A percentile compares a stretch with the other conserved stretches of the same genome.
Evolutionary conservation across 345 rosid species (phyloP).

Genomic region (Syzygium jambos): DNA sequence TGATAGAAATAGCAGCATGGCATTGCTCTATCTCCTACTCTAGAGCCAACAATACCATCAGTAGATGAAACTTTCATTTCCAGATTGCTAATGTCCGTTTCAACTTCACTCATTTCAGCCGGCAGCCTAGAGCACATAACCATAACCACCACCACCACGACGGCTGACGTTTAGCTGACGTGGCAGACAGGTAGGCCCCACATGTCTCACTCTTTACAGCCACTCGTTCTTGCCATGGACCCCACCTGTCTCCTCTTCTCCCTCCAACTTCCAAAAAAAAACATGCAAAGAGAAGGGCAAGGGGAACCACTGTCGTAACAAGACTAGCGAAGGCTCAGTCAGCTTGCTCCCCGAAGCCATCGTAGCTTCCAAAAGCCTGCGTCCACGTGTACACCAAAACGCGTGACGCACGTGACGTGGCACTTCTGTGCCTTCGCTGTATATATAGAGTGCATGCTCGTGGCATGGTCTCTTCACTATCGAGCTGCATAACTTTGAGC

Average conservation of each 20-base stretch:
- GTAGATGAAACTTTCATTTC: not conserved
- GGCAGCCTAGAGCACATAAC: not conserved
- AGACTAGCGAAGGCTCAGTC: not conserved
- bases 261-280: not conserved
- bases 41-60: not conserved
- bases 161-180: slow-evolving; percentile 14
- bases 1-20: not conserved
- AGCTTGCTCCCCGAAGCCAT: not conserved
- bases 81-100: not conserved
- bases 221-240: slow-evolving; percentile 25
- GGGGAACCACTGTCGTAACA: not conserved
- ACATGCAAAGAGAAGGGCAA: not conserved
- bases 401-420: not conserved
- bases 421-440: not conserved
- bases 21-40: not conserved
- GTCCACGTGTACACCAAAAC: not conserved
- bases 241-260: slow-evolving; percentile 20
- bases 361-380: not conserved
- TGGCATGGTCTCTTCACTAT: not conserved
- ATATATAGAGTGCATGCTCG: not conserved
- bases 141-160: not conserved
- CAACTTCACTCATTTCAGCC: not conserved
- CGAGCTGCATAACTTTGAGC: not conserved
- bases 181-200: slow-evolving; percentile 62
- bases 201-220: slow-evolving; percentile 30